A percentile compares a stretch with the other conserved stretches of the same genome.
Evolutionary conservation across 305 asterid genomes (phyloP).

Genomic region (Fraxinus paxiana): DNA sequence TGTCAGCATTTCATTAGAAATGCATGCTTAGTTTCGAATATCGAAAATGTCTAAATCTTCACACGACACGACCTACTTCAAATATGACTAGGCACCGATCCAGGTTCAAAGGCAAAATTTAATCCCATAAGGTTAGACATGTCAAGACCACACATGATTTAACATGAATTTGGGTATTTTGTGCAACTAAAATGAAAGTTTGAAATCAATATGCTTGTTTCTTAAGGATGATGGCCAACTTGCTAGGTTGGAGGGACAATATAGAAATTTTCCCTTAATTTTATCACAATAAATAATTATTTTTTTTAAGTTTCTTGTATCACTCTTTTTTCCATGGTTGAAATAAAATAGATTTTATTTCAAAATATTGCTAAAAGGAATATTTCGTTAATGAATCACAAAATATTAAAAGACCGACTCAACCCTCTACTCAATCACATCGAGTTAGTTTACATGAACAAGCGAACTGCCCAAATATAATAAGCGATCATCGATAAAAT

Average conservation of each 20-base stretch:
- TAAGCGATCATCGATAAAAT: not conserved
- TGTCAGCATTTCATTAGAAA: not conserved
- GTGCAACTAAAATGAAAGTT: not conserved
- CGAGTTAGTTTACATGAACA: not conserved
- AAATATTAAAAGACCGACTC: not conserved
- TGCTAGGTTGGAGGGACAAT: not conserved
- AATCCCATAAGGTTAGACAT: not conserved
- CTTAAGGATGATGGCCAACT: not conserved
- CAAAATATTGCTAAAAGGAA: not conserved
- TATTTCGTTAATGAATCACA: not conserved
- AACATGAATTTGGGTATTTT: not conserved
- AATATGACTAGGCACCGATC: not conserved
- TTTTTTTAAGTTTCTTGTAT: not conserved
- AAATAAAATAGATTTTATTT: not conserved
- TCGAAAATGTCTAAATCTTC: not conserved
- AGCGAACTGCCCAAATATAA: not conserved
- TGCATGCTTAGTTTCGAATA: not conserved
- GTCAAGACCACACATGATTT: not conserved
- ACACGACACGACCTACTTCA: not conserved
- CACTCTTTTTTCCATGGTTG: not conserved
- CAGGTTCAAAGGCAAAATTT: not conserved
- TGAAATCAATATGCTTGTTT: not conserved
- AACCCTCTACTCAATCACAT: not conserved
- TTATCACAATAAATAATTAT: not conserved
- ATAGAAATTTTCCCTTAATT: not conserved